Evolutionary conservation across 805 yeast species (phyloP), one percentile per base, ranked within the genome.

Genomic region (Yarrowia hollandica): DNA sequence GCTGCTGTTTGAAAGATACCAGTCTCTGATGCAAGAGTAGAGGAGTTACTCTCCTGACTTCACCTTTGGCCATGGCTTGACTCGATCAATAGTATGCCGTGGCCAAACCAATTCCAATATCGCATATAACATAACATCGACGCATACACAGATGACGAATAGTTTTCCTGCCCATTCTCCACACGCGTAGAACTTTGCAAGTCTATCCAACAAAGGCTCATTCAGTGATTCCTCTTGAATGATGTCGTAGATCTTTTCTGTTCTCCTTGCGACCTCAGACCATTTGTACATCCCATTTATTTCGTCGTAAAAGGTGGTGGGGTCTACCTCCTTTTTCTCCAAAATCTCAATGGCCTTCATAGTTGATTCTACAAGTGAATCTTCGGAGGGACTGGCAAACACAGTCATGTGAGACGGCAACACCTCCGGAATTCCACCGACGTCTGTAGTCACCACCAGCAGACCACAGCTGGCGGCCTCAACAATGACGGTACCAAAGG

Each of bases 381-480:
- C 88, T 55, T 88, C 97, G 3, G 92, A 88, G 0, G 97, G 96
- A 14, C 84, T 79, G 0, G 98, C 91, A 71, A 88, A 94, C 1
- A 86, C 86, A 0, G 96, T 90, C 98, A 94, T 94, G 66, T 90
- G 88, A 21, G 79, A 78, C 0, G 99, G 99, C 34, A 94, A 72
- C 4, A 94, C 98, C 68, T 94, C 99, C 0, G 97, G 97, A 35
- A 94, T 91, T 5, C 99, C 99, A 11, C 99, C 99, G 0, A 94
- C 99, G 60, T 84, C 83, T 0, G 99, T 94, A 0, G 97, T 90
- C 0, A 94, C 99, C 1, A 94, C 96, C 16, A 88, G 77, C 33
- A 94, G 71, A 0, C 97, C 97, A 75, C 98, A 94, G 0, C 96
- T 86, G 0, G 97, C 99, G 0, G 99, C 99, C 69, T 94, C 99